phyloP scores from a whole-genome alignment of 208 protist genomes.

The Herpetomonas tarakana region DNA sequence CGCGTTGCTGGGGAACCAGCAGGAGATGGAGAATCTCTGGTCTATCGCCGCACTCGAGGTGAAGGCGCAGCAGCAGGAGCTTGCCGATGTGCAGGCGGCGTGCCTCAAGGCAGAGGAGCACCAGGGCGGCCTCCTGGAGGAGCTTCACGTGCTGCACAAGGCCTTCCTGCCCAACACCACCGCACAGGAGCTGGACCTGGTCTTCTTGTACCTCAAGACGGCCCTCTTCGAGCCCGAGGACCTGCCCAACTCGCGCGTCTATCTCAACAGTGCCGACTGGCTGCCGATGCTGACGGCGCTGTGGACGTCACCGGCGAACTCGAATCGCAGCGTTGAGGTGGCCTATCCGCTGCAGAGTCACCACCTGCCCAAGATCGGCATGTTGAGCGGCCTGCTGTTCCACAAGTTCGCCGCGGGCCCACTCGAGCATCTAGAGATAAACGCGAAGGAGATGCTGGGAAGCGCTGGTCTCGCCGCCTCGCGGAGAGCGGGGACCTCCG shows the following conservation, averaged over 20 bases:
- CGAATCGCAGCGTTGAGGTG: slow-evolving; percentile 40
- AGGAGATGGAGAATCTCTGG: slow-evolving; percentile 53
- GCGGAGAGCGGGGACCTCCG: background rate
- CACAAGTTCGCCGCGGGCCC: slow-evolving; percentile 24
- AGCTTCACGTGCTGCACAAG: slow-evolving; percentile 36
- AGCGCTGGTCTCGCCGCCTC: background rate
- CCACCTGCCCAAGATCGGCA: slow-evolving; percentile 60
- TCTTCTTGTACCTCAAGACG: slow-evolving; percentile 59
- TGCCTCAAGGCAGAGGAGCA: slow-evolving; percentile 40
- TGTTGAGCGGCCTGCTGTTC: slow-evolving; percentile 59
- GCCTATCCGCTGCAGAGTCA: slow-evolving; percentile 28
- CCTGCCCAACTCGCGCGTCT: slow-evolving; percentile 36
- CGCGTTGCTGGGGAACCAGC: background rate
- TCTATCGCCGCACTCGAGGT: slow-evolving; percentile 60
- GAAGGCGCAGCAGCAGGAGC: slow-evolving; percentile 53
- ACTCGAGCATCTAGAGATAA: slow-evolving; percentile 39
- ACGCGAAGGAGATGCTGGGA: slow-evolving; percentile 35
- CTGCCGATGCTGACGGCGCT: slow-evolving; percentile 53
- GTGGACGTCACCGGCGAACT: slow-evolving; percentile 43
- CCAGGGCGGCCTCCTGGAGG: slow-evolving; percentile 13
- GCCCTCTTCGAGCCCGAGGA: slow-evolving; percentile 50
- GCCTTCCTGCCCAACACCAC: slow-evolving; percentile 53
- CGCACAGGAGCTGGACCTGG: slow-evolving; percentile 28
- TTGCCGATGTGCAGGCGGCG: slow-evolving; percentile 40
- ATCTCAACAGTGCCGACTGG: slow-evolving; percentile 57